Evolutionary conservation across 1,139 yeast genomes (phyloP).

Genomic region (Kluyveromyces sp.): DNA sequence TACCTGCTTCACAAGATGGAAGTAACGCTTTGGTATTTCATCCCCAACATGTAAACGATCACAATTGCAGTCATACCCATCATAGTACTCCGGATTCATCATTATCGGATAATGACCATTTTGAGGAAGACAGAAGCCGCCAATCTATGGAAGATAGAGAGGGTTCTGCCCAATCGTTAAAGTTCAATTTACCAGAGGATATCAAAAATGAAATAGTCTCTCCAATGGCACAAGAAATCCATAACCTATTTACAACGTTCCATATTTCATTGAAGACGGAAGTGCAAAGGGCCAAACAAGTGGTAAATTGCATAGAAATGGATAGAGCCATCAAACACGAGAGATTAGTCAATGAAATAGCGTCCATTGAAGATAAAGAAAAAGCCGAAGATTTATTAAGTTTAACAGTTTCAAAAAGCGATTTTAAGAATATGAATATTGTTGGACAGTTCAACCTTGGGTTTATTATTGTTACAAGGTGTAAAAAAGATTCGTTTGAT

Average conservation of each 20-base stretch:
- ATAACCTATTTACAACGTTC: background rate
- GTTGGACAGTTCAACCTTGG: constrained; percentile 94
- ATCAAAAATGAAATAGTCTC: background rate
- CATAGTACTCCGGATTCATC: background rate
- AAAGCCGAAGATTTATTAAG: constrained; percentile 50
- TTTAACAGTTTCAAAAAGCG: constrained; percentile 50
- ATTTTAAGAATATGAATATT: constrained; percentile 62
- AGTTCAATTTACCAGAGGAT: background rate
- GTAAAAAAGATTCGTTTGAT: constrained; percentile 38
- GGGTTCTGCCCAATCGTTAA: background rate
- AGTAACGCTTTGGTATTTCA: constrained; percentile 1
- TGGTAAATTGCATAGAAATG: background rate
- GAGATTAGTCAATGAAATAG: constrained; percentile 11
- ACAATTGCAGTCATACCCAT: background rate
- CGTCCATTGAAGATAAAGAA: constrained; percentile 33
- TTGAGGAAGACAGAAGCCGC: background rate
- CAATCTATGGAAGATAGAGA: background rate
- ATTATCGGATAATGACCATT: background rate
- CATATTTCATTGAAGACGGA: background rate
- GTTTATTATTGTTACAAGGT: constrained; percentile 62
- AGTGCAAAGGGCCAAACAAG: background rate
- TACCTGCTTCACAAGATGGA: constrained; percentile 2
- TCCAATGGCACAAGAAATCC: background rate
- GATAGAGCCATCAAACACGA: constrained; percentile 7
- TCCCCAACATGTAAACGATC: background rate